A percentile compares a stretch with the other conserved stretches of the same genome.
phyloP scores from a whole-genome alignment of 1,139 yeast species.

The Suhomyces coccinellae region DNA sequence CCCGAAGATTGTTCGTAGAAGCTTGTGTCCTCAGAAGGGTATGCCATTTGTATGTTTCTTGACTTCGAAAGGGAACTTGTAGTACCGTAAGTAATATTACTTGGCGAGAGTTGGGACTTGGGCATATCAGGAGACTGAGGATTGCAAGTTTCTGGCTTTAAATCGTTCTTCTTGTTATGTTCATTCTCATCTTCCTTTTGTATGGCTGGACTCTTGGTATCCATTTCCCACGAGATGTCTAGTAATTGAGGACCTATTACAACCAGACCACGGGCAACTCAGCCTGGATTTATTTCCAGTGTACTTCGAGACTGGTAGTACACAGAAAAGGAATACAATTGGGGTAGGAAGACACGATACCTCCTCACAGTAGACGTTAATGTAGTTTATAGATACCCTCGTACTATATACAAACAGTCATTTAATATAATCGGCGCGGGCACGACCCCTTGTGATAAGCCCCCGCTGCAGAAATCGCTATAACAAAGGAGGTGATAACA shows the following conservation, averaged over 20 bases:
- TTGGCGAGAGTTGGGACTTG: background rate
- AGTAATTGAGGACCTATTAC: background rate
- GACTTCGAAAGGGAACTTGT: background rate
- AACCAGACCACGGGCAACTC: background rate
- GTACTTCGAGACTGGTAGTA: background rate
- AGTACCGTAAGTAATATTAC: background rate
- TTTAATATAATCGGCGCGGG: background rate
- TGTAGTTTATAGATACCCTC: background rate
- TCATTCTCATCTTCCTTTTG: background rate
- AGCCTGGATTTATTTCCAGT: background rate
- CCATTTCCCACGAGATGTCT: background rate
- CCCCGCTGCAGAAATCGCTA: background rate
- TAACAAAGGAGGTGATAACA: background rate
- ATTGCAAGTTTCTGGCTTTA: background rate
- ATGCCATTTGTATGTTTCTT: background rate
- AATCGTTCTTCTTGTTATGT: background rate
- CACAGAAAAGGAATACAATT: background rate
- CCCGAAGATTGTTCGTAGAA: constrained; percentile 2
- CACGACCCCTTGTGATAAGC: constrained; percentile 1
- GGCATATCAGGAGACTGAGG: background rate
- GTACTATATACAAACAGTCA: constrained; percentile 2
- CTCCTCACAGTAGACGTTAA: background rate
- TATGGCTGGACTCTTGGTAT: background rate
- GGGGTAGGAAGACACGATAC: background rate
- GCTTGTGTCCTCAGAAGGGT: background rate